Evolutionary conservation across 495 filamentous ascomycete genomes (phyloP), one percentile per base, ranked within the genome.

Genomic region (Hyaloscypha hepaticicola): DNA sequence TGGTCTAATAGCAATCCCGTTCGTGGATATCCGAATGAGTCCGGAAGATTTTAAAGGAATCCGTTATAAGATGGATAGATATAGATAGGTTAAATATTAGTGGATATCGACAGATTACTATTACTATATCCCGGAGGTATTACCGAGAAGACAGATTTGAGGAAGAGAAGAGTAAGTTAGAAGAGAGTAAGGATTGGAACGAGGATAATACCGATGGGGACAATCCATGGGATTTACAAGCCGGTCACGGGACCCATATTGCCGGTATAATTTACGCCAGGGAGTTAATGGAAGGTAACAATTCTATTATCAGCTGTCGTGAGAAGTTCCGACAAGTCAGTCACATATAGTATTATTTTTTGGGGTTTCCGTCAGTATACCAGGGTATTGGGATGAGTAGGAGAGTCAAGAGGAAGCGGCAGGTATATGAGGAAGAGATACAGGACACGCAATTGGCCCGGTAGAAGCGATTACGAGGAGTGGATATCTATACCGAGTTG

Each of bases 251-350:
- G 33, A 60, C 33, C 31, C 34, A 60, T n/a, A 50, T 60, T 49
- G 34, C 34, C n/a, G 58, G 58, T 8, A 60, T 60, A 21, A 60
- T 60, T 45, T 48, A 60, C 26, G 58, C 58, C 58, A 11, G 34
- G 19, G 21, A 48, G 58, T 60, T 60, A 21, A 48, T 50, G 22
- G 58, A 60, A 25, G 58, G 58, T 14, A 27, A 50, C 12, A 48
- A 48, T 49, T 3, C 33, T 3, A 60, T 50, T 31, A 60, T 48
- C 19, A 25, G 58, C 33, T 34, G 41, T 9, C 58, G 34, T 3
- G 34, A 60, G 33, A 60, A 50, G 58, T 60, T 60, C 41, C 34
- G 58, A 1, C 58, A n/a, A 5, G 33, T 60, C 11, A 60, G 58
- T 34, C 21, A 60, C 5, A 19, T 24, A 48, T 60, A 21, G 58